phyloP scores from a whole-genome alignment of 768 basidiomycete species.

The Tephrocybe sp. region DNA sequence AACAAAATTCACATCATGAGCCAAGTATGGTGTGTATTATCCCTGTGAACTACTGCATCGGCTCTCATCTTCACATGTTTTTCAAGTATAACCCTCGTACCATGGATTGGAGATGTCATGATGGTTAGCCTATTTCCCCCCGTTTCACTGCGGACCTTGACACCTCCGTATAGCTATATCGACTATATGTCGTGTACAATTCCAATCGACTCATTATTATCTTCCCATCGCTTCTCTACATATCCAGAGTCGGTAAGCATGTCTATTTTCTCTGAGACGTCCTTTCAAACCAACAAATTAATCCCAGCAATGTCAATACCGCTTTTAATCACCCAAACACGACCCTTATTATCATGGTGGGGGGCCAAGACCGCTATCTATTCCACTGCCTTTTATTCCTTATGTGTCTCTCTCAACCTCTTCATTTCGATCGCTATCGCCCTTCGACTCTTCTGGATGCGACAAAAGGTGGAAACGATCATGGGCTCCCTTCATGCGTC shows the following conservation, averaged over 20 bases:
- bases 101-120: conserved; percentile 22
- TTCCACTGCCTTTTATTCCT: conserved; percentile 16
- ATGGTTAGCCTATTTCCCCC: conserved; percentile 12
- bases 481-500: conserved; percentile 21
- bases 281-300: neutral
- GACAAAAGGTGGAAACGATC: conserved; percentile 14
- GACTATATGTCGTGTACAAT: conserved; percentile 17
- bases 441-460: conserved; percentile 15
- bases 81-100: conserved; percentile 15
- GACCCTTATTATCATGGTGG: conserved; percentile 9
- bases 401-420: conserved; percentile 22
- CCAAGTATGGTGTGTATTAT: conserved; percentile 16
- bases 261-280: neutral
- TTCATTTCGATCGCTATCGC: conserved; percentile 17
- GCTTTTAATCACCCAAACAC: conserved; percentile 17
- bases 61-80: neutral
- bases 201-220: conserved; percentile 11
- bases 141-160: no score
- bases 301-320: conserved; percentile 21
- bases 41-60: neutral
- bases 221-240: conserved; percentile 17
- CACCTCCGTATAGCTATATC: conserved; percentile 17
- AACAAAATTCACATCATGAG: conserved; percentile 18
- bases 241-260: conserved; percentile 16
- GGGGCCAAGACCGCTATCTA: conserved; percentile 9